Percentiles rank a stretch among this genome's conserved stretches.
Conservation (phyloP, 73 alveolate species). For the Tetrahymena elliotti region DNA sequence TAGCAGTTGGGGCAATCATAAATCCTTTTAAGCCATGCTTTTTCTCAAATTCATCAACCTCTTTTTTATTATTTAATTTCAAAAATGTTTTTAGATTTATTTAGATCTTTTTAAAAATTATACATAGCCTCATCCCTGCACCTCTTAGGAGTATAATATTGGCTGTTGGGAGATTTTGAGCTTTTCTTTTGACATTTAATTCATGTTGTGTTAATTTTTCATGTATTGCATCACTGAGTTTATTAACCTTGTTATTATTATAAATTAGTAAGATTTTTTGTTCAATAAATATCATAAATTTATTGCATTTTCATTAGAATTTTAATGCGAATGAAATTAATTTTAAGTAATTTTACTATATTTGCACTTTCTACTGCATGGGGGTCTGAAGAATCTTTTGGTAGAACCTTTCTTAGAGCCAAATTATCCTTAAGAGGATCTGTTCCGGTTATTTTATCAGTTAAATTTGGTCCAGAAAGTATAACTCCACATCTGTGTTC, state of each 20-base stretch:
- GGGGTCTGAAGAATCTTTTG: constrained; percentile 30
- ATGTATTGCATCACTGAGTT: constrained; percentile 45
- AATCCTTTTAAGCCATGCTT: constrained; percentile 55
- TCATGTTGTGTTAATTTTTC: constrained; percentile 46
- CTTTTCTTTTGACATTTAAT: constrained; percentile 51
- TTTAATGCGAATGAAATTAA: constrained; percentile 8
- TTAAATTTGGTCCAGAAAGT: constrained; percentile 55
- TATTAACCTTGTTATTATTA: constrained; percentile 8
- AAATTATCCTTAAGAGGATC: constrained; percentile 73
- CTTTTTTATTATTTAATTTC: background rate
- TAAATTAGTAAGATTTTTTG: background rate
- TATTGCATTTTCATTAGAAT: constrained; percentile 44
- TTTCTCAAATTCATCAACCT: constrained; percentile 43
- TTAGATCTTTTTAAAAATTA: background rate
- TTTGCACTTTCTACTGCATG: constrained; percentile 53
- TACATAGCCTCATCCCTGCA: constrained; percentile 59
- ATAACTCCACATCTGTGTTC: constrained; percentile 77
- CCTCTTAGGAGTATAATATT: constrained; percentile 67
- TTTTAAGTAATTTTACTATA: constrained; percentile 26
- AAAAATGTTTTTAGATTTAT: background rate
- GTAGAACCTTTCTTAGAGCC: constrained; percentile 23
- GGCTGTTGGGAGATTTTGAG: constrained; percentile 52
- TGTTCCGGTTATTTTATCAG: constrained; percentile 59
- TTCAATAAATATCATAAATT: background rate
- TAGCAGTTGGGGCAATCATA: constrained; percentile 84